Conservation (phyloP, 345 rosid genomes). For the thale cress (Arabidopsis thaliana) region DNA sequence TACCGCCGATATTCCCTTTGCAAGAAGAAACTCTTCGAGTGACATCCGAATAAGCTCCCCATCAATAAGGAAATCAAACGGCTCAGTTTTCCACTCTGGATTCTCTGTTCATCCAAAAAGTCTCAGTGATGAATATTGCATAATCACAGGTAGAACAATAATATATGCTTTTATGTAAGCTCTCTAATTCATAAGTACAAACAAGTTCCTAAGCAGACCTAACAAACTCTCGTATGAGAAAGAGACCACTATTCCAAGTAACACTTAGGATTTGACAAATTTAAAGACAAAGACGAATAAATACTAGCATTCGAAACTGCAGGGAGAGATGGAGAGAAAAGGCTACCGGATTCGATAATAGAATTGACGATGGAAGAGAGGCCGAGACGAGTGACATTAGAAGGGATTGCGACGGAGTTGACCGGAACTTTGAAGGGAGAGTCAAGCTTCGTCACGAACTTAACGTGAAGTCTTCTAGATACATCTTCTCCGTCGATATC, state of each 20-base stretch:
- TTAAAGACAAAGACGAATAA: neutral
- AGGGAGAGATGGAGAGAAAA: neutral
- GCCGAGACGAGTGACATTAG: constrained; percentile 80
- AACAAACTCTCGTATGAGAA: neutral
- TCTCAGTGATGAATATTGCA: neutral
- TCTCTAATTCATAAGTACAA: constrained; percentile 2
- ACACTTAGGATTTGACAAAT: neutral
- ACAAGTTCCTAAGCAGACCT: neutral
- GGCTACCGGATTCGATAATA: constrained; percentile 59
- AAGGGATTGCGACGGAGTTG: constrained; percentile 74
- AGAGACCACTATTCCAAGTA: neutral
- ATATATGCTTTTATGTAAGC: neutral
- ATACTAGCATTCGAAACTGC: neutral
- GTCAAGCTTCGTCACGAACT: constrained; percentile 82
- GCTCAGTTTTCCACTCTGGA: constrained; percentile 71
- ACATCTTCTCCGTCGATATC: constrained; percentile 51
- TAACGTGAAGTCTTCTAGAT: constrained; percentile 70
- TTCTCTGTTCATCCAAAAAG: constrained; percentile 52
- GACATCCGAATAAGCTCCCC: constrained; percentile 96
- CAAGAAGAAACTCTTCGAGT: constrained; percentile 81
- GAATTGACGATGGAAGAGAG: constrained; percentile 82
- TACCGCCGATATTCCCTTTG: constrained; percentile 92
- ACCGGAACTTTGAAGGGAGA: constrained; percentile 61
- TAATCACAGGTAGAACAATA: neutral
- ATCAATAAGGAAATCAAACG: constrained; percentile 89